Conservation (phyloP, 768 basidiomycete genomes). For the Boletus coccyginus region DNA sequence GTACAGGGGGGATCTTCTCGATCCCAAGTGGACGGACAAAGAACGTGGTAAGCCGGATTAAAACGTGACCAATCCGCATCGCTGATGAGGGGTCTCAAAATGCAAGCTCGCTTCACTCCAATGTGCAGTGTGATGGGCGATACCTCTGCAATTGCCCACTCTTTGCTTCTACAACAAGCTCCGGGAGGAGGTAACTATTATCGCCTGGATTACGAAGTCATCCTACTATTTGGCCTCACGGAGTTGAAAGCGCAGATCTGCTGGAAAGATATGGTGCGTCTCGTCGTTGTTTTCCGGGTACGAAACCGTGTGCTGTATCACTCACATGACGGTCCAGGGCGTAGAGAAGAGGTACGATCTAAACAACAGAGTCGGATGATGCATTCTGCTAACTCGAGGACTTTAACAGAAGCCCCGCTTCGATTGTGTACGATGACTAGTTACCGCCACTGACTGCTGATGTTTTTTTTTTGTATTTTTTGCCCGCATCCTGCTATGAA, state of each 20-base stretch:
- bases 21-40: slow-evolving; percentile 14
- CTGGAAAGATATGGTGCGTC: slow-evolving; percentile 41
- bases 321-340: slow-evolving; percentile 8
- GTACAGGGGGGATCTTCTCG: slow-evolving; percentile 8
- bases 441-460: too few species aligned
- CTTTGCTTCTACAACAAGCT: background rate
- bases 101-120: slow-evolving; percentile 3
- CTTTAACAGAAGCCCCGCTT: slow-evolving; percentile 17
- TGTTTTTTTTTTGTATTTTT: background rate
- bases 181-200: slow-evolving; percentile 14
- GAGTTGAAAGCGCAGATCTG: slow-evolving; percentile 52
- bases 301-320: background rate
- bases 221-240: slow-evolving; percentile 50
- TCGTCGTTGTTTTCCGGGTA: too few species aligned
- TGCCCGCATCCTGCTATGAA: too few species aligned
- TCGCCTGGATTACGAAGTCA: slow-evolving; percentile 32
- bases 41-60: slow-evolving; percentile 6
- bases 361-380: background rate
- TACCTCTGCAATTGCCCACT: slow-evolving; percentile 1
- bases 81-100: background rate
- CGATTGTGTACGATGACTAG: slow-evolving; percentile 20
- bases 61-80: too few species aligned
- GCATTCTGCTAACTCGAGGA: background rate
- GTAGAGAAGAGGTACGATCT: slow-evolving; percentile 13
- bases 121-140: slow-evolving; percentile 13